Evolutionary conservation across 805 yeast species (phyloP).

Genomic region (Nakazawaea anatomiae): DNA sequence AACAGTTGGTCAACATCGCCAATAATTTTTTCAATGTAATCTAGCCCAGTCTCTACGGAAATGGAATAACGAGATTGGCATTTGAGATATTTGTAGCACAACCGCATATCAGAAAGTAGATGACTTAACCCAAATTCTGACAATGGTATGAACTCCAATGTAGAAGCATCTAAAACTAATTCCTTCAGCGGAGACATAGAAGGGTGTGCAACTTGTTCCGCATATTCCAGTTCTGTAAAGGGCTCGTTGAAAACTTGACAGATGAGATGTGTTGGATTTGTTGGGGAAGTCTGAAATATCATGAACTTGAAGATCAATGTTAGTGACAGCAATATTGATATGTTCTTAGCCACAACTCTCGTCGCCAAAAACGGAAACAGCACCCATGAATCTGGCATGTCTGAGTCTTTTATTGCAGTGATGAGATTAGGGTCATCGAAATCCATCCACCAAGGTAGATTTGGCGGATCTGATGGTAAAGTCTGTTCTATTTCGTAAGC

Average conservation of each 20-base stretch:
- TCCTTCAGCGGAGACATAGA: not conserved
- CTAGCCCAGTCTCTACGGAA: not conserved
- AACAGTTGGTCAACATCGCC: slow-evolving; percentile 6
- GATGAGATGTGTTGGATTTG: not conserved
- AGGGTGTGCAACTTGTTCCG: not conserved
- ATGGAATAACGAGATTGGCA: slow-evolving; percentile 1
- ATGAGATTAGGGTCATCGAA: slow-evolving; percentile 2
- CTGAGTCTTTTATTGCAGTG: slow-evolving; percentile 2
- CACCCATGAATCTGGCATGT: slow-evolving; percentile 9
- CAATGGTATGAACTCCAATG: slow-evolving; percentile 1
- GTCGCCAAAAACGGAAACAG: slow-evolving; percentile 3
- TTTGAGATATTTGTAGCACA: slow-evolving; percentile 2
- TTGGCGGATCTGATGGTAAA: not conserved
- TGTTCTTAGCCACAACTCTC: not conserved
- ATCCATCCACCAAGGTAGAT: slow-evolving; percentile 2
- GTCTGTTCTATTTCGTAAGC: not conserved
- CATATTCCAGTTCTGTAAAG: not conserved
- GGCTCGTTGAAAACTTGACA: slow-evolving; percentile 2
- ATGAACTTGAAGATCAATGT: slow-evolving; percentile 5
- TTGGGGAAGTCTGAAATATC: not conserved
- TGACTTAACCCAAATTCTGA: not conserved
- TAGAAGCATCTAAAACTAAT: not conserved
- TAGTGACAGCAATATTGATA: slow-evolving; percentile 5
- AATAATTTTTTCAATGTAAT: slow-evolving; percentile 1
- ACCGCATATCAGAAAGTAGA: slow-evolving; percentile 1